These are phyloP conservation scores for Colletotrichum shisoi DNA, from an alignment of 2,329 filamentous ascomycete genomes.

Conservation along the genomic window DNA sequence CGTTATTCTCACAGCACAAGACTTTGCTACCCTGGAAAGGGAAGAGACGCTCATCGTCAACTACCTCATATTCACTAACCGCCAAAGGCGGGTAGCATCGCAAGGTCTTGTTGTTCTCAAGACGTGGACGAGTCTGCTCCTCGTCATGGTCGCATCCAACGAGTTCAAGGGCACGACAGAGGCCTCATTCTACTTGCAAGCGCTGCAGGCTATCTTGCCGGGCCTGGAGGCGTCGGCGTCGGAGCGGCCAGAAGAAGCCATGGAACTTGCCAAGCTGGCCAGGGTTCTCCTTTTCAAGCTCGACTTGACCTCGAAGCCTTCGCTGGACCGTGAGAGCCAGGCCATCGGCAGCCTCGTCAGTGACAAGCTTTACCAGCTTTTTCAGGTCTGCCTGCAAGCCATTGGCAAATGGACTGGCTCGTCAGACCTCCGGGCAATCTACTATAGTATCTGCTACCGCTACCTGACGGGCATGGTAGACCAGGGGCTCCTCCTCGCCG, in stretches of 20 bases:
- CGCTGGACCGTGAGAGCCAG: constrained; percentile 54
- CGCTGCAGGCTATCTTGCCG: constrained; percentile 85
- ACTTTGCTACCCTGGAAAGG: constrained; percentile 59
- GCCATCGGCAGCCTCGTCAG: constrained; percentile 76
- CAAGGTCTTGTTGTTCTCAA: constrained; percentile 73
- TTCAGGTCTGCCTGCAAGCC: constrained; percentile 83
- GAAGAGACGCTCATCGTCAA: constrained; percentile 69
- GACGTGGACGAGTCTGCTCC: constrained; percentile 84
- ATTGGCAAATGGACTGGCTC: constrained; percentile 77
- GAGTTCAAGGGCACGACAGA: constrained; percentile 77
- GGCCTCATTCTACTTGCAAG: constrained; percentile 82
- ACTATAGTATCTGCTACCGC: constrained; percentile 90
- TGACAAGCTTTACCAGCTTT: constrained; percentile 89
- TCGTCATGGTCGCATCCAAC: constrained; percentile 82
- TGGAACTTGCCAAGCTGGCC: constrained; percentile 79
- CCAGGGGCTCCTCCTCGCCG: constrained; percentile 57
- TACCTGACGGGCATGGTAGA: constrained; percentile 77
- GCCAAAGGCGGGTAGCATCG: constrained; percentile 64
- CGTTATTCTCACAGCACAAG: constrained; percentile 59
- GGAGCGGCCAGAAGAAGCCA: constrained; percentile 72
- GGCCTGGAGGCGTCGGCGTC: constrained; percentile 81
- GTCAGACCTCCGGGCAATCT: constrained; percentile 77
- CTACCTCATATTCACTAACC: constrained; percentile 70
- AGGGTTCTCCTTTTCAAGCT: constrained; percentile 76
- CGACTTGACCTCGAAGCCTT: constrained; percentile 59